Percentiles rank a stretch among this genome's conserved stretches.
Evolutionary conservation across 495 filamentous ascomycete species (phyloP).

Genomic region (Penicillium daleae): DNA sequence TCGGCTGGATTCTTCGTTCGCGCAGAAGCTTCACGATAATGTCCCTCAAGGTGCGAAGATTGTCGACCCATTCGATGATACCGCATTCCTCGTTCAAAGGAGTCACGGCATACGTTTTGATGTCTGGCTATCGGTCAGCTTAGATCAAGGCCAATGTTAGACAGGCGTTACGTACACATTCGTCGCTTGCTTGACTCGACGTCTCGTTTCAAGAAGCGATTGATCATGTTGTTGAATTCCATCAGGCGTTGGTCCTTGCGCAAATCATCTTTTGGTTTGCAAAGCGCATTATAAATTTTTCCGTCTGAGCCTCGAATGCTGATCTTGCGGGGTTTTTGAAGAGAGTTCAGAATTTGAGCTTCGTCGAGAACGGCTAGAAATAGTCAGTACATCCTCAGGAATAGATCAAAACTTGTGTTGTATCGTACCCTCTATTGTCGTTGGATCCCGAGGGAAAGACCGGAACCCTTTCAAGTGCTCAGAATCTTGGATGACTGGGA

Average conservation of each 20-base stretch:
- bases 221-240: conserved; percentile 99
- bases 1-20: conserved; percentile 65
- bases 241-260: conserved; percentile 96
- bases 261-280: conserved; percentile 97
- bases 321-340: conserved; percentile 91
- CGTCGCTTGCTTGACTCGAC: conserved; percentile 84
- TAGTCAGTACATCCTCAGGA: conserved; percentile 45
- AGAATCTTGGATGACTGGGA: conserved; percentile 74
- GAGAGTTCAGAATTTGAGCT: conserved; percentile 84
- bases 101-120: conserved; percentile 95
- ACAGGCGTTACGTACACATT: conserved; percentile 54
- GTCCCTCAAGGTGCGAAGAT: conserved; percentile 89
- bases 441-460: conserved; percentile 72
- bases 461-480: conserved; percentile 72
- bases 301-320: conserved; percentile 88
- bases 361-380: conserved; percentile 71
- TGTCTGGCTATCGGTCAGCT: conserved; percentile 58
- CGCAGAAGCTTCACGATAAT: conserved; percentile 81
- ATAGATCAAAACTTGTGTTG: conserved; percentile 13
- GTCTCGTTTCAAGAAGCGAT: conserved; percentile 87
- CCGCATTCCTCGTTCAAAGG: conserved; percentile 98
- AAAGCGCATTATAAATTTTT: conserved; percentile 81
- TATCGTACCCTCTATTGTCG: conserved; percentile 58
- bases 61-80: conserved; percentile 98
- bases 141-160: background rate